Conservation (phyloP, 129 eudicot genomes). For the Solidago caesia region DNA sequence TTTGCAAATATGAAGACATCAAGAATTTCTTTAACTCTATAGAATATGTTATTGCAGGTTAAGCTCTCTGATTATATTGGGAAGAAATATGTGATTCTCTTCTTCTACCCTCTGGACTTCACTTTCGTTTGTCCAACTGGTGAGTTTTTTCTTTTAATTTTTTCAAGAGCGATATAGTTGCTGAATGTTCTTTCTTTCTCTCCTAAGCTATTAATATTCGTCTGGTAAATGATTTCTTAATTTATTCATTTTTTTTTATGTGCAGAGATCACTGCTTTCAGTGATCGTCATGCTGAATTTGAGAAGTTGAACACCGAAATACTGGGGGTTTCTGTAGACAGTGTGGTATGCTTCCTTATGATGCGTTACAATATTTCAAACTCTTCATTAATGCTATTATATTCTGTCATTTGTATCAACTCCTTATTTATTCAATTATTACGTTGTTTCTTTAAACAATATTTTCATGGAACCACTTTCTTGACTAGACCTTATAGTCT, state of each 20-base stretch:
- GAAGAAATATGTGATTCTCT: conserved; percentile 91
- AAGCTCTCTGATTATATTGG: conserved; percentile 88
- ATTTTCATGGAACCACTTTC: too few relatives aligned
- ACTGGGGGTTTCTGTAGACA: conserved; percentile 86
- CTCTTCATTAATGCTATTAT: too few relatives aligned
- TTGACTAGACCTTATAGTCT: too few relatives aligned
- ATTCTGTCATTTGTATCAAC: too few relatives aligned
- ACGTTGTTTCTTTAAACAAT: neutral
- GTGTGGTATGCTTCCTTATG: conserved; percentile 63
- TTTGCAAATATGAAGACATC: neutral
- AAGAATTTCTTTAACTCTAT: neutral
- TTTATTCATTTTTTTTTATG: conserved; percentile 7
- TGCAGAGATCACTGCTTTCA: conserved; percentile 96
- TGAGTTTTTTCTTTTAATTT: conserved; percentile 20
- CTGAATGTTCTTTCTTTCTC: neutral
- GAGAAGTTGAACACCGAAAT: conserved; percentile 85
- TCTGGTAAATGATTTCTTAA: neutral
- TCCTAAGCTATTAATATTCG: neutral
- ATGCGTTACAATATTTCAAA: neutral
- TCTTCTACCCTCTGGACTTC: conserved; percentile 96
- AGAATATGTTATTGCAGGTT: conserved; percentile 51
- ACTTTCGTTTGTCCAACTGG: conserved; percentile 98
- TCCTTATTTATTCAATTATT: too few relatives aligned
- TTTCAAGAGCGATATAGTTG: neutral
- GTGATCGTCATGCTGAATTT: conserved; percentile 89